Base-by-base conservation (phyloP, 1,139 yeast species). In the Pichia sp. region DNA sequence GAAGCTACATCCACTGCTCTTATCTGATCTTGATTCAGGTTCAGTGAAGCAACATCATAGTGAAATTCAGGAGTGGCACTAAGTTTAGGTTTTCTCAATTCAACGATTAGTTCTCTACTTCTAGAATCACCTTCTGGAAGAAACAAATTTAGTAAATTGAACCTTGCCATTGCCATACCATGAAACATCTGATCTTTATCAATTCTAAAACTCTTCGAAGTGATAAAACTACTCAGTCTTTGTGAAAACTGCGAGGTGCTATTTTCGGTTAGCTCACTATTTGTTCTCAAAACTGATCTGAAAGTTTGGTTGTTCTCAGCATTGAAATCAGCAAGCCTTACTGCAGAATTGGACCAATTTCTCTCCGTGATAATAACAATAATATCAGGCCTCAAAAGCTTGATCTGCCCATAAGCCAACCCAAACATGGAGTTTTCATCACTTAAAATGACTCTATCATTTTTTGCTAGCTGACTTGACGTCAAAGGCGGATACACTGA, bases 351-450 rank as follows among this genome's bases (percentile, higher is more conserved):
- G n/a, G 75, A 68, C 44, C 85, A 74, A 57, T 79, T 74, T 56
- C 85, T 73, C 47, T 74, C 74, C 1, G 85, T 76, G 0, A 76
- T 64, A 1, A 86, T 70, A 1, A 67, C 64, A 9, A 80, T 62
- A 8, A 60, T 56, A 21, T 68, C 68, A 0, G 73, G 66, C 26
- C 74, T 66, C 0, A 87, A 69, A 2, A 68, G 62, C 10, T 72
- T 67, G 4, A 90, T 73, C 47, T 67, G 68, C 0, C 96, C 96
- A 52, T 74, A 74, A 1, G 90, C 81, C 28, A 90, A 64, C 0
- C 89, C 87, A 66, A 84, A 83, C 65, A 85, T 90, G 0, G 96
- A 96, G 0, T 68, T 60, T 61, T 87, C 95, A 65, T 88, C 96
- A 62, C 96, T 88, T 1, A 90, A 72, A 22, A 86, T 74, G 1